phyloP scores from a whole-genome alignment of 192 early-diverging fungal species.

The Glomus cerebriforme region DNA sequence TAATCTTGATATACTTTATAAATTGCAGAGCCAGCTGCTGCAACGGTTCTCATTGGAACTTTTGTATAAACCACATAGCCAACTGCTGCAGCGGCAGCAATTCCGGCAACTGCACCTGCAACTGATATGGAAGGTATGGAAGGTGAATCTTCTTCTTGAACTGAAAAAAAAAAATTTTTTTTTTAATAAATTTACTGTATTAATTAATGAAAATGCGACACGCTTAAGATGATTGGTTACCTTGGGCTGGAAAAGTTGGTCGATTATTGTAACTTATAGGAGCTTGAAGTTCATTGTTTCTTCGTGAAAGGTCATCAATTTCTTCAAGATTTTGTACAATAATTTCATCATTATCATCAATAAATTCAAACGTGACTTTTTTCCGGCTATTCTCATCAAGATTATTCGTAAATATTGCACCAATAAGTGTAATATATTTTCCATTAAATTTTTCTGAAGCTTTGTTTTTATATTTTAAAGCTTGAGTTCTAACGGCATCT shows the following conservation, averaged over 20 bases:
- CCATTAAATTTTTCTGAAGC: neutral
- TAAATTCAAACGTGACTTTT: neutral
- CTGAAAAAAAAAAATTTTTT: too few species aligned
- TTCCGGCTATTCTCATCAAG: neutral
- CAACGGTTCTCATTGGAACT: too few species aligned
- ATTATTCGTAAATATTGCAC: conserved; percentile 2
- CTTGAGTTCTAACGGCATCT: neutral
- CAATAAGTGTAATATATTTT: neutral
- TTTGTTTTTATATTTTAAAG: neutral
- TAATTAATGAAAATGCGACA: too few species aligned
- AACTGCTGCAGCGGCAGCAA: neutral
- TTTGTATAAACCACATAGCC: neutral
- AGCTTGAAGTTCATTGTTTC: neutral
- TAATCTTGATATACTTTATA: too few species aligned
- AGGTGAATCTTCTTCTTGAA: neutral
- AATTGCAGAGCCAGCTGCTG: too few species aligned
- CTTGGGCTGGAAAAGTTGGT: neutral
- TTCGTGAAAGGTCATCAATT: neutral
- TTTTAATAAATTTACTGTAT: too few species aligned
- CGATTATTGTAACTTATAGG: too few species aligned
- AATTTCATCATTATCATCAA: neutral
- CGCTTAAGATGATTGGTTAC: too few species aligned
- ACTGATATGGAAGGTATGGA: too few species aligned
- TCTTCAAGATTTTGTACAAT: neutral
- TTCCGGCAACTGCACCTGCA: neutral